phyloP scores from a whole-genome alignment of 108 stramenopile species.

The Discostella stelligeroides region DNA sequence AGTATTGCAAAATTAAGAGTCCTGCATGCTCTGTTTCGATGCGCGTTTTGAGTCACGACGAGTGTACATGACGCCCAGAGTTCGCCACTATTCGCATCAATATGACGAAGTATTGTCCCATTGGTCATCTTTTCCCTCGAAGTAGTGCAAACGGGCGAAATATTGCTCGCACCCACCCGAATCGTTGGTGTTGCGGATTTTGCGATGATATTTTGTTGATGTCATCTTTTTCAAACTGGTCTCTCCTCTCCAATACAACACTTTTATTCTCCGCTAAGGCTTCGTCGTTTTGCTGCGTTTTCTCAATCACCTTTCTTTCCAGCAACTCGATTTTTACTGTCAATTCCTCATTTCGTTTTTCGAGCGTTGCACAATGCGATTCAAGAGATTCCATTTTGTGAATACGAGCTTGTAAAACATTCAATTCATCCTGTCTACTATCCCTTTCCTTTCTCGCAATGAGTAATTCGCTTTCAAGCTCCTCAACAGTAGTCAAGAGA shows the following conservation, averaged over 20 bases:
- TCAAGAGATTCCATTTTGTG: neutral
- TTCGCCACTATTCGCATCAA: too few relatives aligned
- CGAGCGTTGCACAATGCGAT: conserved; percentile 10
- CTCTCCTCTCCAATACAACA: neutral
- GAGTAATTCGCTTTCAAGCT: conserved; percentile 36
- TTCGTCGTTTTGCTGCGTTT: neutral
- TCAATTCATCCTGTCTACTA: neutral
- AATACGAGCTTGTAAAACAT: neutral
- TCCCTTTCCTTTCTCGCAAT: conserved; percentile 2
- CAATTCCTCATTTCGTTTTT: neutral
- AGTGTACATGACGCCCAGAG: too few relatives aligned
- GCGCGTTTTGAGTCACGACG: too few relatives aligned
- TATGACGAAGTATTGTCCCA: too few relatives aligned
- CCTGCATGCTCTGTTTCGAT: too few relatives aligned
- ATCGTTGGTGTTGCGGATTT: neutral
- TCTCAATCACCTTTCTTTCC: neutral
- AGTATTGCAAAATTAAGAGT: too few relatives aligned
- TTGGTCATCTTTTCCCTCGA: neutral
- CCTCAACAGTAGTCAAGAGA: conserved; percentile 34
- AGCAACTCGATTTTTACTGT: neutral
- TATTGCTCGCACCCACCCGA: neutral
- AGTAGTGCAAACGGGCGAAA: neutral
- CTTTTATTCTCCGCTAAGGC: too few relatives aligned
- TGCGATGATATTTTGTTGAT: neutral
- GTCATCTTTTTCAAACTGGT: neutral